Base-by-base conservation (phyloP, 257 asterid species). In the Ballota nigra region DNA sequence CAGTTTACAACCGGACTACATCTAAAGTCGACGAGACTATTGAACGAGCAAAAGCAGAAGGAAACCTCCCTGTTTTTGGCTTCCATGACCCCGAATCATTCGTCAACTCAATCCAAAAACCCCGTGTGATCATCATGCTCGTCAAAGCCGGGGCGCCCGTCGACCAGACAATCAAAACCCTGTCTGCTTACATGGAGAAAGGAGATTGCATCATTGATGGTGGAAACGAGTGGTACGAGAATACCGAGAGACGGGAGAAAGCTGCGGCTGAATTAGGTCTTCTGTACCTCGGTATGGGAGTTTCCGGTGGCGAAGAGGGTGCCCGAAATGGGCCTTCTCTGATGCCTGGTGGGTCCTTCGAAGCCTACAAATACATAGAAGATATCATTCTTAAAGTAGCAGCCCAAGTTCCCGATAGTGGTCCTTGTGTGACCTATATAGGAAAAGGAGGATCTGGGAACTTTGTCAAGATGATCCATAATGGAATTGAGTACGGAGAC, bases 111-210 rank as follows among this genome's bases (percentile, higher is more conserved):
- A 85, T 95, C 86, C 96, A 95, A 77, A 94, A 95, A 80, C 99
- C 99, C 26, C 96, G 98, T 67, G 95, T 88, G 34, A 81, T 92
- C 75, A 89, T 95, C 77, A 95, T 95, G 81, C 98, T 92, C 15
- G 99, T 95, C 68, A 95, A 95, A 79, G 98, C 99, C 0, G 99
- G 99, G 33, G 86, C 97, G 7, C 99, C 99, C 0, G 99, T 95
- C 6, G 99, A 95, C 66, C 93, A 85, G 59, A 95, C 99, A 76
- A 92, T 95, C 83, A 81, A 87, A 69, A 92, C 97, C 2, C 98
- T 95, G 20, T 82, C 98, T 13, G 81, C 93, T 63, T 87, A 82
- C 84, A 79, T 95, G 96, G 99, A 95, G 79, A 87, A 88, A 70
- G 99, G 99, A 12, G 99, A 95, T 66, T 92, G 98, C 64, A 95